Evolutionary conservation across 1,139 yeast species (phyloP), one percentile per base, ranked within the genome.

Genomic region (Suhomyces ambrosiae): DNA sequence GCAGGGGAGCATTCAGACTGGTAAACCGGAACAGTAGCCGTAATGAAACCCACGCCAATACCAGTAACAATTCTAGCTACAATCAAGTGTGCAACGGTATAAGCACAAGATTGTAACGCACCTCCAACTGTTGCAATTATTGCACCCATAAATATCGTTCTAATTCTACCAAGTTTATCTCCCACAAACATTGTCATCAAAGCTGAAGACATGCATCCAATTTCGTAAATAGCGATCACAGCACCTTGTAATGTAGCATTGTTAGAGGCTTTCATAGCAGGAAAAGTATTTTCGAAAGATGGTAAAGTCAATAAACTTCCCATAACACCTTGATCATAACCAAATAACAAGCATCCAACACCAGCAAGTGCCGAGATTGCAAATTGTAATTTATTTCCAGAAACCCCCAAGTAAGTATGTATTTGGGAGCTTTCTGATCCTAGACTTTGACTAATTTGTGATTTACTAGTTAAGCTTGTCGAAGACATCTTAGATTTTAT

Each of bases 311-410:
- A 56, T 31, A 74, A 58, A 17, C 69, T 58, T 26, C 77, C 76
- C 69, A 73, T 68, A 19, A 74, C 75, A 27, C 79, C 76, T 49
- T 75, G 77, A 42, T 72, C 76, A 47, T 72, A 72, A 10, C 80
- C 80, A 36, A 65, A 66, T 18, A 65, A 50, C 14, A 61, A 44
- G 38, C 63, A 63, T 3, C 68, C 69, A 22, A 62, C 54, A 18
- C 64, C 62, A 26, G 66, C 63, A 37, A 61, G 52, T 18, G 49
- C 37, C 1, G 68, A 53, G 15, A 65, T 59, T 2, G 61, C 56
- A 9, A 47, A 36, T 35, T 61, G 56, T 30, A 65, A 49, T 30
- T 45, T 54, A 23, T 40, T 36, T 12, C 71, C 71, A 4, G 43
- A 47, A 33, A 63, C 26, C 0, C 67, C 67, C 28, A 63, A 32